Base-by-base conservation (phyloP, 176 grass and related monocot species). In the Rhynchospora pubera region DNA sequence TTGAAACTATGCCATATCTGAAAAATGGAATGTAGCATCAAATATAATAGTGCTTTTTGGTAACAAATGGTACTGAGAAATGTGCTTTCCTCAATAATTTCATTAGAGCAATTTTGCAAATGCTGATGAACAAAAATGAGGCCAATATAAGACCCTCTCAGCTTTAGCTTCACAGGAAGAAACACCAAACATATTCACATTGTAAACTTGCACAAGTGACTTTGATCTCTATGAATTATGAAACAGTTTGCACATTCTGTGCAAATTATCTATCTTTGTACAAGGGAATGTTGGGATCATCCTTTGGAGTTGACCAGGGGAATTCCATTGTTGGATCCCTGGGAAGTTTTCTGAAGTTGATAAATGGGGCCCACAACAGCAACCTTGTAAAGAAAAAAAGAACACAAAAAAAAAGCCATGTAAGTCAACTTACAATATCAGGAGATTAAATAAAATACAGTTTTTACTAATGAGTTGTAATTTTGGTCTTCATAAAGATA, bases 271-370 rank as follows among this genome's bases (percentile, higher is more conserved):
- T 89, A 3, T 80, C 86, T 84, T 86, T 93, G 85, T 89, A 97
- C 64, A 95, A 24, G 12, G 92, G 89, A 14, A 63, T 63, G 46
- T 15, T 80, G 69, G 82, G 85, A 71, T 90, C 92, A 52, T 95
- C 90, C 84, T 95, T 95, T 21, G 96, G 96, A 12, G 82, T 98
- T 23, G 92, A 93, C 92, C 90, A 95, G 87, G 96, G 95, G 53
- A 91, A 86, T 85, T 93, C 85, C 96, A 95, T 95, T 76, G 92
- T 98, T n/a, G 85, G 87, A 80, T 98, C 96, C 84, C 90, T 98
- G 51, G 96, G 92, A 76, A 98, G 85, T 83, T 91, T 94, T 75
- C 96, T 88, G 89, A 93, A 98, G 87, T 97, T 97, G 72, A 94
- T 7, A 70, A 94, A 97, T 28, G 94, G 94, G 28, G 94, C 92